A percentile compares a stretch with the other conserved stretches of the same genome.
Evolutionary conservation across 2,329 filamentous ascomycete genomes (phyloP).

Genomic region (Lomentospora prolificans): DNA sequence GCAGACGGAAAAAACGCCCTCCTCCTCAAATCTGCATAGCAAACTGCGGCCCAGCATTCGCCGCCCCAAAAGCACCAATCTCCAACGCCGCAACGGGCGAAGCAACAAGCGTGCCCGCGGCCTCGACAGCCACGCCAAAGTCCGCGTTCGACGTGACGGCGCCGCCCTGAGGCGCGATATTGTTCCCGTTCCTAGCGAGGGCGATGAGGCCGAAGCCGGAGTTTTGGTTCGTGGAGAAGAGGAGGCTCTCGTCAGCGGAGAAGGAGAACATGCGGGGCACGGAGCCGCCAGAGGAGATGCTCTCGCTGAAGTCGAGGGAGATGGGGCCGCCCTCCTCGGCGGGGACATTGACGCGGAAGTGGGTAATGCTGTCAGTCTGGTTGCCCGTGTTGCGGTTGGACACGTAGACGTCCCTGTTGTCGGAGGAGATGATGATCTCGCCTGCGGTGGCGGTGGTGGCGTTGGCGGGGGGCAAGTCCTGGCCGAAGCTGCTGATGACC

Average conservation of each 20-base stretch:
- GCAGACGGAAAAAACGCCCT: too few relatives aligned
- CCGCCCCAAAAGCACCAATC: not conserved
- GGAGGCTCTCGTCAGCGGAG: slow-evolving; percentile 21
- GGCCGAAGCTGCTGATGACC: slow-evolving; percentile 30
- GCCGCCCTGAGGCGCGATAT: slow-evolving; percentile 5
- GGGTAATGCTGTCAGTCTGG: slow-evolving; percentile 34
- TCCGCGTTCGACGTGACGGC: not conserved
- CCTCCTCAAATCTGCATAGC: slow-evolving; percentile 2
- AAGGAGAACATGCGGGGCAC: slow-evolving; percentile 36
- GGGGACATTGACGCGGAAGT: slow-evolving; percentile 27
- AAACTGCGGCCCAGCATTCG: slow-evolving; percentile 7
- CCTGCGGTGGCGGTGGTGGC: slow-evolving; percentile 30
- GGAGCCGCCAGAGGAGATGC: slow-evolving; percentile 24
- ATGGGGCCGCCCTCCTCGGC: slow-evolving; percentile 14
- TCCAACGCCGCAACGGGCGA: slow-evolving; percentile 3
- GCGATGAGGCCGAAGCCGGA: slow-evolving; percentile 29
- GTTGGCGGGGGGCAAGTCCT: slow-evolving; percentile 23
- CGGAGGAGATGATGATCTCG: slow-evolving; percentile 30
- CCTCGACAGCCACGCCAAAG: not conserved
- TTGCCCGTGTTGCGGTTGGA: slow-evolving; percentile 39
- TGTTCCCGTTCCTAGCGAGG: slow-evolving; percentile 23
- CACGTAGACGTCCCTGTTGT: slow-evolving; percentile 36
- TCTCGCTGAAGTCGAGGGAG: slow-evolving; percentile 23
- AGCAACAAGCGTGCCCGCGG: slow-evolving; percentile 1
- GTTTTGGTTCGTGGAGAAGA: slow-evolving; percentile 36